Percentiles rank a stretch among this genome's conserved stretches.
Conservation (phyloP, 2,329 filamentous ascomycete genomes). For the Fusarium goolgardi region DNA sequence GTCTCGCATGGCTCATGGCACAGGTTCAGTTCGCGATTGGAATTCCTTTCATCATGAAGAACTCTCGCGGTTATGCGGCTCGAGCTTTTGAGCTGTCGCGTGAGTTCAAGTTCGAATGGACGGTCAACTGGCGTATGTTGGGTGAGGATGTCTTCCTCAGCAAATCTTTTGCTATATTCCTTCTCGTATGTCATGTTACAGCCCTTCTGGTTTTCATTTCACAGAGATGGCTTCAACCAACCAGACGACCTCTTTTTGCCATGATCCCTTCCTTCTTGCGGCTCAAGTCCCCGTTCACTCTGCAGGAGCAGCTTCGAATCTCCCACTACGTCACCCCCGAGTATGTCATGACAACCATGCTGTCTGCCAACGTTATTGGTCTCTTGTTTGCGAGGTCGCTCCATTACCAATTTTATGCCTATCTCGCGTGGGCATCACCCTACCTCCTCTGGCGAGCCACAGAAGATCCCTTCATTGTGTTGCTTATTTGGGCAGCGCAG, state of each 20-base stretch:
- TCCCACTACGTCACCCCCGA: conserved; percentile 71
- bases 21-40: conserved; percentile 79
- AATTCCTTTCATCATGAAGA: conserved; percentile 75
- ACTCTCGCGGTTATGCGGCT: conserved; percentile 77
- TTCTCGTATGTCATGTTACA: conserved; percentile 73
- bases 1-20: conserved; percentile 75
- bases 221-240: conserved; percentile 78
- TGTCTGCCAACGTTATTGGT: conserved; percentile 81
- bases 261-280: conserved; percentile 62
- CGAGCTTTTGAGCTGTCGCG: conserved; percentile 91
- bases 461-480: conserved; percentile 73
- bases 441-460: conserved; percentile 86
- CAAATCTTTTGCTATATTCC: conserved; percentile 71
- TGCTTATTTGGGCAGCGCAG: conserved; percentile 78
- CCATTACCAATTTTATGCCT: conserved; percentile 96
- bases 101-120: conserved; percentile 97
- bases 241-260: conserved; percentile 66
- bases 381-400: conserved; percentile 87
- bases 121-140: conserved; percentile 98
- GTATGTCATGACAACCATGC: conserved; percentile 80
- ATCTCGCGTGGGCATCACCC: conserved; percentile 89
- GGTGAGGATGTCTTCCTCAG: conserved; percentile 82
- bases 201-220: conserved; percentile 75
- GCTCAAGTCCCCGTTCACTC: conserved; percentile 59
- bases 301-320: conserved; percentile 66